These are phyloP conservation scores for Spathaspora arborariae DNA, from an alignment of 805 yeast species.

Conservation along the genomic window DNA sequence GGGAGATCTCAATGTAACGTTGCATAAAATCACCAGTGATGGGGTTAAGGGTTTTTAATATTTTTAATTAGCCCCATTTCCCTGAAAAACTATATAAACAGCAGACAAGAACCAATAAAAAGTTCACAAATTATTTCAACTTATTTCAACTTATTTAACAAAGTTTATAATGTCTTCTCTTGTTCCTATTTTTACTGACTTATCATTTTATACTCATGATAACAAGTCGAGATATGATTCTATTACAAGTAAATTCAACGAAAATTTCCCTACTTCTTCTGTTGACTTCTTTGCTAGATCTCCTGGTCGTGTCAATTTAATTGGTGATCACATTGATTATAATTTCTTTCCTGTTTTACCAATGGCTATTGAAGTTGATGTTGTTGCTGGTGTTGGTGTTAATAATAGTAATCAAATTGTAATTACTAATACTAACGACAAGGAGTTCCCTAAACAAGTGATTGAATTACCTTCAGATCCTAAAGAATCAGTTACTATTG, in stretches of 20 bases:
- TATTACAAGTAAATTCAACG: slow-evolving; percentile 20
- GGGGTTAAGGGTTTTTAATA: background rate
- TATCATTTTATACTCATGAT: slow-evolving; percentile 30
- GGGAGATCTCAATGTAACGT: slow-evolving; percentile 8
- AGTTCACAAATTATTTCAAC: background rate
- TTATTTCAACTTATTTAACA: no score
- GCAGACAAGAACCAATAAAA: background rate
- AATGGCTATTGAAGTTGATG: slow-evolving; percentile 66
- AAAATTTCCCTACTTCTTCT: slow-evolving; percentile 16
- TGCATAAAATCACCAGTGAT: slow-evolving; percentile 3
- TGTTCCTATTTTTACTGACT: slow-evolving; percentile 32
- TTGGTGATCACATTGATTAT: slow-evolving; percentile 76
- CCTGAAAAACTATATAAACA: background rate
- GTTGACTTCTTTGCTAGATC: slow-evolving; percentile 54
- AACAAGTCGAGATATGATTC: slow-evolving; percentile 25
- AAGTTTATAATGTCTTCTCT: slow-evolving; percentile 11
- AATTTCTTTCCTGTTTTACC: slow-evolving; percentile 65
- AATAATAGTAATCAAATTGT: slow-evolving; percentile 23
- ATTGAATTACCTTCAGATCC: slow-evolving; percentile 35
- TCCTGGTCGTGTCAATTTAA: slow-evolving; percentile 74
- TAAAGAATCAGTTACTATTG: slow-evolving; percentile 30
- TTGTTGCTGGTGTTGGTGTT: slow-evolving; percentile 48
- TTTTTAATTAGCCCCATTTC: background rate
- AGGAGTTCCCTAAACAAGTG: slow-evolving; percentile 29
- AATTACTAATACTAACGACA: slow-evolving; percentile 27